These are phyloP conservation scores for Jamesozyma lodderae DNA, from an alignment of 805 yeast genomes.

Conservation along the genomic window DNA sequence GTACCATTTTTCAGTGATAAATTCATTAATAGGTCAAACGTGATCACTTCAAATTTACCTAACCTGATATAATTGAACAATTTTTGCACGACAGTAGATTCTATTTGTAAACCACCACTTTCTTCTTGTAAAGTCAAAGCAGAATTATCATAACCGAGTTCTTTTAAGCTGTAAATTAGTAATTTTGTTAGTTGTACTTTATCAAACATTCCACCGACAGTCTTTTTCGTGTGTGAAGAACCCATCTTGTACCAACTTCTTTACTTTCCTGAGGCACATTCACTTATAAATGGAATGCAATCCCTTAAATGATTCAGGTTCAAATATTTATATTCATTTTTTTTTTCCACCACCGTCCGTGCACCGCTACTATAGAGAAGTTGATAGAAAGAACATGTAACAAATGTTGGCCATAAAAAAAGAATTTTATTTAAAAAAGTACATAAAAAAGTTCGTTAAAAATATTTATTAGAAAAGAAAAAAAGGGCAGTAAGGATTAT, in stretches of 20 bases:
- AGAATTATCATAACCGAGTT: conserved; percentile 38
- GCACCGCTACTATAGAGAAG: too few species aligned
- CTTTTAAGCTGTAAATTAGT: conserved; percentile 41
- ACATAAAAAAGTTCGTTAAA: too few species aligned
- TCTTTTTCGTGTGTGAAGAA: background rate
- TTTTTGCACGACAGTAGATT: conserved; percentile 34
- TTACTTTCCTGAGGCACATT: too few species aligned
- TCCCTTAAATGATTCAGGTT: too few species aligned
- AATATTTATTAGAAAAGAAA: too few species aligned
- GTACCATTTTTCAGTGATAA: conserved; percentile 19
- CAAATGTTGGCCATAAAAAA: too few species aligned
- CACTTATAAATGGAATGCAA: too few species aligned
- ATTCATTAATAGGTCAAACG: conserved; percentile 25
- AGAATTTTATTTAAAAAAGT: too few species aligned
- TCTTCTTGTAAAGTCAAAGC: conserved; percentile 35
- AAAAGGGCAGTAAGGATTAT: too few species aligned
- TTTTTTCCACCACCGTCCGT: too few species aligned
- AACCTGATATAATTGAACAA: conserved; percentile 32
- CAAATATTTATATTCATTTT: too few species aligned
- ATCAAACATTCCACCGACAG: conserved; percentile 12
- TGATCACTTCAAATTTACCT: conserved; percentile 35
- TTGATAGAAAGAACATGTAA: too few species aligned
- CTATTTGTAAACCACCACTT: conserved; percentile 33
- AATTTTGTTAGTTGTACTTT: conserved; percentile 37
- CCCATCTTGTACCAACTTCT: background rate